These are phyloP conservation scores for Vigna mungo DNA, from an alignment of 306 rosid genomes.

Conservation along the genomic window DNA sequence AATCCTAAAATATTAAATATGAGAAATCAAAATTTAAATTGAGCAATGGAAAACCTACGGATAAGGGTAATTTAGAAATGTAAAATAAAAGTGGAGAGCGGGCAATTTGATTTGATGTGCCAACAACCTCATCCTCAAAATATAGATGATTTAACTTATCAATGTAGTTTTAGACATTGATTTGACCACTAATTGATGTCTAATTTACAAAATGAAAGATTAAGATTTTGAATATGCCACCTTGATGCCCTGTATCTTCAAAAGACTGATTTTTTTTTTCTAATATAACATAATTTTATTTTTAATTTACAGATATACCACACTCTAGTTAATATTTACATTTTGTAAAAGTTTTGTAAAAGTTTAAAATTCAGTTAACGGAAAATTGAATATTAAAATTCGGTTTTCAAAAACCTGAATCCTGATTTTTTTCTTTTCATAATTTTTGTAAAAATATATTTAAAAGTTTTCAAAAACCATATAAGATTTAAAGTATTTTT, in stretches of 20 bases:
- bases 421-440: no score
- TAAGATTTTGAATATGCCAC: background rate
- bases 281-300: no score
- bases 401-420: no score
- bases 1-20: background rate
- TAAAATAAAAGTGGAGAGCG: background rate
- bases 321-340: no score
- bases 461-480: no score
- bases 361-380: no score
- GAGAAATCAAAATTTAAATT: background rate
- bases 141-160: background rate
- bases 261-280: no score
- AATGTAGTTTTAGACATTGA: background rate
- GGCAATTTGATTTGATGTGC: background rate
- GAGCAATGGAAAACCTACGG: background rate
- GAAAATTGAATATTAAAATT: no score
- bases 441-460: no score
- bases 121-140: background rate
- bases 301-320: no score
- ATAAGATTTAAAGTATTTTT: no score
- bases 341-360: no score
- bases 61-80: background rate
- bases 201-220: background rate
- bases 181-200: background rate
- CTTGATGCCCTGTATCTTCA: background rate